Percentiles rank a stretch among this genome's conserved stretches.
These are phyloP conservation scores for Aspergillus japonicus DNA, from an alignment of 2,329 filamentous ascomycete species.

Conservation along the genomic window DNA sequence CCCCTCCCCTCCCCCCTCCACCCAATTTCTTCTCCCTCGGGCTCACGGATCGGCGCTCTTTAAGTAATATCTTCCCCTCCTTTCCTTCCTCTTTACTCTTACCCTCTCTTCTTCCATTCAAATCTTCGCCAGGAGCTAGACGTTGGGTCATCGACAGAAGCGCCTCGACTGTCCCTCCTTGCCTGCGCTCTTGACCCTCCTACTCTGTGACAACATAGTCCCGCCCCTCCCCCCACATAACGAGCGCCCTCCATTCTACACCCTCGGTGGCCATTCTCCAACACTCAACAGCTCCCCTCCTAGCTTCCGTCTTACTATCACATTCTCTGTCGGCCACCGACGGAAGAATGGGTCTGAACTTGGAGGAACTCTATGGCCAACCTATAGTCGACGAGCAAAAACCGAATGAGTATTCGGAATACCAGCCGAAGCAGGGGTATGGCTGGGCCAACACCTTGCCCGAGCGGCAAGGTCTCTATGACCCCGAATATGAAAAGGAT, in stretches of 20 bases:
- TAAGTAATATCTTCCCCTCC: neutral
- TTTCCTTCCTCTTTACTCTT: neutral
- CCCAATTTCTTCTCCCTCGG: slow-evolving; percentile 6
- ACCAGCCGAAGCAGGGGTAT: slow-evolving; percentile 64
- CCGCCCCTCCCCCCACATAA: slow-evolving; percentile 10
- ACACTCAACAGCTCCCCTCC: slow-evolving; percentile 6
- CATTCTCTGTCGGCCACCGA: slow-evolving; percentile 43
- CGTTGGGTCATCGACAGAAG: slow-evolving; percentile 22
- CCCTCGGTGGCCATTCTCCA: slow-evolving; percentile 15
- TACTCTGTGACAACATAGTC: slow-evolving; percentile 26
- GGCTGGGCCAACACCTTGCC: slow-evolving; percentile 94
- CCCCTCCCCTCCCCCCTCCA: slow-evolving; percentile 13
- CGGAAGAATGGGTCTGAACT: slow-evolving; percentile 53
- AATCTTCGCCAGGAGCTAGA: slow-evolving; percentile 14
- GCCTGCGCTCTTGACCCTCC: slow-evolving; percentile 23
- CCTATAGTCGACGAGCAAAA: slow-evolving; percentile 46
- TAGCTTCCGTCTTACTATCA: slow-evolving; percentile 21
- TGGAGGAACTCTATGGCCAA: slow-evolving; percentile 50
- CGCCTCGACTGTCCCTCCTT: slow-evolving; percentile 13
- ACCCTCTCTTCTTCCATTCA: slow-evolving; percentile 3
- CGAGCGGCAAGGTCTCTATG: slow-evolving; percentile 97
- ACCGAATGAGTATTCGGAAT: slow-evolving; percentile 51
- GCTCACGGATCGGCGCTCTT: too few species aligned
- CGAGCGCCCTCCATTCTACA: slow-evolving; percentile 16
- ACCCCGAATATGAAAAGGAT: slow-evolving; percentile 96